Base-by-base conservation (phyloP, 164 flowering plant species). In the Liquidambar formosana region DNA sequence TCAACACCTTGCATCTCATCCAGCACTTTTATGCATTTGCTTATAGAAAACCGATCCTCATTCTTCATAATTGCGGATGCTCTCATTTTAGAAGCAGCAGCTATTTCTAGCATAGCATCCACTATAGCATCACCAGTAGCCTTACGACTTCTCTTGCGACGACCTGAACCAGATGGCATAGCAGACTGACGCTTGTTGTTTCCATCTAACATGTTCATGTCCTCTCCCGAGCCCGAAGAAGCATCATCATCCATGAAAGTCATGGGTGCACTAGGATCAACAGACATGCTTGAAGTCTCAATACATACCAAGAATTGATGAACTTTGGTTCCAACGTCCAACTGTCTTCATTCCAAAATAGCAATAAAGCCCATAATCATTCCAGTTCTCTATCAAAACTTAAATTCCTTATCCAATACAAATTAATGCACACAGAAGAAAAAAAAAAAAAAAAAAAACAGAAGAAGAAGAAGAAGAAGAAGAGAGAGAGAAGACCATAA, bases 61-160 rank as follows among this genome's bases (percentile, higher is more conserved):
- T 75, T 86, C 81, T 76, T 87, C 85, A 79, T 68, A 28, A 86
- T 75, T 47, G 89, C 89, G 73, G 83, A 73, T 27, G 90, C 89
- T 76, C 91, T 85, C 86, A 85, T 79, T 69, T 78, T 88, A 21
- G 93, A 90, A 77, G 96, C 96, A 71, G 92, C 81, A 11, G 96
- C 96, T 69, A 88, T 85, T 77, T 84, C 91, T 51, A 88, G 76
- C 90, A 90, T 87, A 41, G 96, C 96, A 73, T 87, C 93, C 27
- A 84, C 93, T 69, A 90, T 84, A 28, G 91, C 91, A 77, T 88
- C 86, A 47, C 83, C 83, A 16, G 83, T 75, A 51, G 85, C 88
- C 77, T 85, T 90, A 14, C 89, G 89, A 66, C 82, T 80, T 77
- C 93, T 88, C 80, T 88, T 90, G 23, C 79, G 82, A 56, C 78